phyloP scores from a whole-genome alignment of 2,329 filamentous ascomycete genomes.

The Fusarium oxysporum region DNA sequence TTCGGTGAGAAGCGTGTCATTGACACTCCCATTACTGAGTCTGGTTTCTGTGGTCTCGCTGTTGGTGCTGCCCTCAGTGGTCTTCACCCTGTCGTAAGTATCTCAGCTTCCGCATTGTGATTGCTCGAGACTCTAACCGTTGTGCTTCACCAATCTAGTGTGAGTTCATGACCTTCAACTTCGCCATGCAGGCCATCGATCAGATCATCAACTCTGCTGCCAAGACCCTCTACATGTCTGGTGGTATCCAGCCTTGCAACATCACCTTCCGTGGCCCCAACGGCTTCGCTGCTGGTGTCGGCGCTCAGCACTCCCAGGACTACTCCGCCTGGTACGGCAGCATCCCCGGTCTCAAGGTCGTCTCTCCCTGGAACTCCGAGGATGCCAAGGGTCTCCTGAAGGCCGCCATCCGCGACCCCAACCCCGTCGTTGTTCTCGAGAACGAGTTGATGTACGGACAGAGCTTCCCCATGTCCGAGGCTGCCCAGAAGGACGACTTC shows the following conservation, averaged over 20 bases:
- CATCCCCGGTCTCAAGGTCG: conserved; percentile 97
- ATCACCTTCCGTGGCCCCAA: conserved; percentile 99
- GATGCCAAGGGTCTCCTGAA: conserved; percentile 98
- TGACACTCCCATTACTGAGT: conserved; percentile 98
- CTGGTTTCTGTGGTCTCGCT: conserved; percentile 92
- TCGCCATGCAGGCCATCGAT: conserved; percentile 99
- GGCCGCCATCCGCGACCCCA: conserved; percentile 97
- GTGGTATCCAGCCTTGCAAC: conserved; percentile 99
- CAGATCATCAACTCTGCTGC: conserved; percentile 99
- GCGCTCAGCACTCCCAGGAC: conserved; percentile 98
- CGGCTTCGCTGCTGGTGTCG: conserved; percentile 96
- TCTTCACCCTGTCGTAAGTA: conserved; percentile 89
- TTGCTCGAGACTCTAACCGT: conserved; percentile 22
- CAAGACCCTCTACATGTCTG: conserved; percentile 99
- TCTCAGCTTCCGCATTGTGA: neutral
- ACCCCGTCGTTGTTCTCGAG: conserved; percentile 92
- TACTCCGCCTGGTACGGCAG: conserved; percentile 99
- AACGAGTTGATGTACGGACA: conserved; percentile 95
- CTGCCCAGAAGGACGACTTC: conserved; percentile 95
- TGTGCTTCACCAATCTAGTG: conserved; percentile 65
- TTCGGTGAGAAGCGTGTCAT: conserved; percentile 98
- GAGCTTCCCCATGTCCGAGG: conserved; percentile 96
- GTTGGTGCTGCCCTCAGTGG: conserved; percentile 95
- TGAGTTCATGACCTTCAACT: conserved; percentile 99
- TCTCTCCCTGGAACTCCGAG: conserved; percentile 94